phyloP scores from a whole-genome alignment of 108 stramenopile genomes.

The Aureococcus anophagefferens region DNA sequence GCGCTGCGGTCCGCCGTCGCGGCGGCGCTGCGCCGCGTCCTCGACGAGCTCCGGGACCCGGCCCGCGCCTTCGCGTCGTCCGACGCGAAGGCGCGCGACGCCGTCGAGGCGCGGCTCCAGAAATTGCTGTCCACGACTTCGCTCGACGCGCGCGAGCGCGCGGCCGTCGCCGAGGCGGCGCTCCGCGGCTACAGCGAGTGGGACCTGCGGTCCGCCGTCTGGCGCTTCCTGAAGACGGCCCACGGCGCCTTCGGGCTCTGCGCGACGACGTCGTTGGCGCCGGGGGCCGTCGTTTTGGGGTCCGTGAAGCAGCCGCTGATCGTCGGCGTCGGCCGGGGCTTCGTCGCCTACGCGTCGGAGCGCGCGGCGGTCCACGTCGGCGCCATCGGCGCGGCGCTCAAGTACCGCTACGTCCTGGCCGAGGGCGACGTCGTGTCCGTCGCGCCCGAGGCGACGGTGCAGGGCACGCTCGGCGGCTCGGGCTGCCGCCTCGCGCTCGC shows the following conservation, averaged over 20 bases:
- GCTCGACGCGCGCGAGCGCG: neutral
- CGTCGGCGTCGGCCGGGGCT: neutral
- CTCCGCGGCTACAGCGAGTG: constrained; percentile 66
- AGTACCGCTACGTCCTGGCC: neutral
- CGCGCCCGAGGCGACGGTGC: neutral
- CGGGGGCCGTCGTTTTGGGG: neutral
- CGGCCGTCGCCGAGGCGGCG: constrained; percentile 23
- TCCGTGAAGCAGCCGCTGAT: neutral
- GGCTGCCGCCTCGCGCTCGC: no score
- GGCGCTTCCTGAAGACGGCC: constrained; percentile 55
- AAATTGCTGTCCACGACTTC: no score
- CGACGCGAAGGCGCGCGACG: neutral
- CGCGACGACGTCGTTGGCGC: constrained; percentile 47
- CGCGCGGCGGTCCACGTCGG: neutral
- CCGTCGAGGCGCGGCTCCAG: no score
- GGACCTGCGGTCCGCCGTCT: constrained; percentile 54
- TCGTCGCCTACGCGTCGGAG: neutral
- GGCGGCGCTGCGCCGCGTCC: neutral
- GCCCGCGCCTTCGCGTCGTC: no score
- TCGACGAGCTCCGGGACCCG: neutral
- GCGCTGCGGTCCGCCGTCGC: neutral
- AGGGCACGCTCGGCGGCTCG: no score
- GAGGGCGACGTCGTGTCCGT: neutral
- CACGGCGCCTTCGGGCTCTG: constrained; percentile 63
- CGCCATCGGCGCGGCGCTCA: neutral